Conservation (phyloP, 2,329 filamentous ascomycete species). For the Fusarium secorum region DNA sequence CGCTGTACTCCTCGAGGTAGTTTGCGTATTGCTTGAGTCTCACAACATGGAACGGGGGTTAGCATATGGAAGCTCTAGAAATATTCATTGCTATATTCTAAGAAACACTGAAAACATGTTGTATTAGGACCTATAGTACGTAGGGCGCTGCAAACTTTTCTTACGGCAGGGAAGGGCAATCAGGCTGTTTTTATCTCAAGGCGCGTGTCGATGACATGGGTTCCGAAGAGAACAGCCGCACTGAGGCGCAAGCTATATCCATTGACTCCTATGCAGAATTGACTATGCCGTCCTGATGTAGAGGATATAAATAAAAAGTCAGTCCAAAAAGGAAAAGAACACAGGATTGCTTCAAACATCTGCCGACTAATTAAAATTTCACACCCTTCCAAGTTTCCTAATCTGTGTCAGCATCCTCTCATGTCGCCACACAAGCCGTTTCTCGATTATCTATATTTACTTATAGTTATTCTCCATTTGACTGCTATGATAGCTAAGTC, state of each 20-base stretch:
- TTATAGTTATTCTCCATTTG: background rate
- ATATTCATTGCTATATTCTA: background rate
- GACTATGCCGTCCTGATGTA: fast-evolving
- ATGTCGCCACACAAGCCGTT: background rate
- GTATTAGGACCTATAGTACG: fast-evolving
- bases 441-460: background rate
- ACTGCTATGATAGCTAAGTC: background rate
- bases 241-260: background rate
- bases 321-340: background rate
- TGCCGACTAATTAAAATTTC: background rate
- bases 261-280: fast-evolving
- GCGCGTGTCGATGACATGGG: background rate
- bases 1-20: fast-evolving
- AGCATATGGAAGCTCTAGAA: background rate
- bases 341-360: background rate
- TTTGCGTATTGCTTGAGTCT: background rate
- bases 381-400: background rate
- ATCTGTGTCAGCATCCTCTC: background rate
- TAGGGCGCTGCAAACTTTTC: background rate
- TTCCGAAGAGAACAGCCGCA: background rate
- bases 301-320: background rate
- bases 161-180: background rate
- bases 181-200: background rate
- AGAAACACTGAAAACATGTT: fast-evolving
- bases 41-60: background rate